These are phyloP conservation scores for Colletotrichum orchidophilum DNA, from an alignment of 2,329 filamentous ascomycete species.

Conservation along the genomic window DNA sequence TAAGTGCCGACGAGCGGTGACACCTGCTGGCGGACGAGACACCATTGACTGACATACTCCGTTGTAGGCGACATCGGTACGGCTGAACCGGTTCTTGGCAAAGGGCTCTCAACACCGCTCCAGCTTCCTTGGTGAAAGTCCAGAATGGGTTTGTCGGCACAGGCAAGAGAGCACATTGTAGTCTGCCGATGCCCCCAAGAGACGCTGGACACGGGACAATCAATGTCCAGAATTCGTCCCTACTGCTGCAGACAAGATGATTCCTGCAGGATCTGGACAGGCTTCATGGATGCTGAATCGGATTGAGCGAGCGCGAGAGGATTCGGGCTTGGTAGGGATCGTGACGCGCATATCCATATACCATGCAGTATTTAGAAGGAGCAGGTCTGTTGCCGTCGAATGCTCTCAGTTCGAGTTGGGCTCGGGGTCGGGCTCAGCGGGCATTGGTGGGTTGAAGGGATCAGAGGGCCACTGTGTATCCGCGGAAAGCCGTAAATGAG, in stretches of 20 bases:
- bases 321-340: background rate
- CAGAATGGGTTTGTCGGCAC: slow-evolving; percentile 2
- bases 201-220: background rate
- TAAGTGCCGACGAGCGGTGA: slow-evolving; percentile 48
- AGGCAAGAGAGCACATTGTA: background rate
- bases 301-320: slow-evolving; percentile 3
- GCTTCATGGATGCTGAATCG: slow-evolving; percentile 25
- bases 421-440: slow-evolving; percentile 11
- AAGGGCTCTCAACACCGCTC: slow-evolving; percentile 69
- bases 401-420: background rate
- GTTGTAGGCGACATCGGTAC: slow-evolving; percentile 72
- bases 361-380: background rate
- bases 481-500: slow-evolving; percentile 27
- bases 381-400: slow-evolving; percentile 9
- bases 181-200: background rate
- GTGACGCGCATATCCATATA: background rate
- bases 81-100: slow-evolving; percentile 70
- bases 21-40: slow-evolving; percentile 16
- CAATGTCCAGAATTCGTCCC: background rate
- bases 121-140: slow-evolving; percentile 69
- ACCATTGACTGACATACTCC: slow-evolving; percentile 31
- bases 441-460: slow-evolving; percentile 16
- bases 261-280: slow-evolving; percentile 8
- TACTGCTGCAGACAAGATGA: background rate
- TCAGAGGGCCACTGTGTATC: slow-evolving; percentile 6